Conservation (phyloP, 495 filamentous ascomycete genomes). For the Talaromyces nanjingensis region DNA sequence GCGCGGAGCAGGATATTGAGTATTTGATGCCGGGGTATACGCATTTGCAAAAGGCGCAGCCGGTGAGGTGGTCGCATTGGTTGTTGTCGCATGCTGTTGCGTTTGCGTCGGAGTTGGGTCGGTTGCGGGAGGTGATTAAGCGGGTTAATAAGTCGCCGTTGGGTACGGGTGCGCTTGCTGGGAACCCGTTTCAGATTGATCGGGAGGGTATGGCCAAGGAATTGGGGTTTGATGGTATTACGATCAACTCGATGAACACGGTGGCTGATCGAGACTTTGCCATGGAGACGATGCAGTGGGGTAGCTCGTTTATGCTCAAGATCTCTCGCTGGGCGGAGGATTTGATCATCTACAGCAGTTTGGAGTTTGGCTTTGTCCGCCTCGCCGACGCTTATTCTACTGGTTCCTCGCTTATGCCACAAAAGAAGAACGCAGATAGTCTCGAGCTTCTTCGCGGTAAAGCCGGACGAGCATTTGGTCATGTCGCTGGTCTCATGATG, state of each 20-base stretch:
- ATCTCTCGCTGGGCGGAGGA: conserved; percentile 85
- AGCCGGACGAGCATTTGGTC: conserved; percentile 73
- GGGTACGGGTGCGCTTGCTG: conserved; percentile 82
- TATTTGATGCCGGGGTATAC: conserved; percentile 66
- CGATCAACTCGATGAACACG: conserved; percentile 78
- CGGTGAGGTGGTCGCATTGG: conserved; percentile 85
- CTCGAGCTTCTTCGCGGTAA: conserved; percentile 88
- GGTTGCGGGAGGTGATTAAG: conserved; percentile 65
- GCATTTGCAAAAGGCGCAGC: conserved; percentile 87
- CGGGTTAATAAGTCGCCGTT: conserved; percentile 75
- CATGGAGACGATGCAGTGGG: conserved; percentile 89
- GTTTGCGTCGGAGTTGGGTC: conserved; percentile 72
- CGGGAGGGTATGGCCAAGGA: conserved; percentile 82
- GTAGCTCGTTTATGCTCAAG: conserved; percentile 74
- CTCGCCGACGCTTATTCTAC: conserved; percentile 84
- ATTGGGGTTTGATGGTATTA: conserved; percentile 74
- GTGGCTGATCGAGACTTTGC: conserved; percentile 87
- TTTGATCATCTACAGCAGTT: conserved; percentile 77
- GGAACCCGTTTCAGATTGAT: conserved; percentile 87
- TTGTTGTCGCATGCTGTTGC: conserved; percentile 70
- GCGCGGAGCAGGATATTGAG: conserved; percentile 75
- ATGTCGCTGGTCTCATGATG: conserved; percentile 83
- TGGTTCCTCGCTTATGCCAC: conserved; percentile 82
- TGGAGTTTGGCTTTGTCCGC: conserved; percentile 77
- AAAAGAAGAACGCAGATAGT: conserved; percentile 70